phyloP scores from a whole-genome alignment of 2,329 filamentous ascomycete genomes.

The Penicillium sp. region DNA sequence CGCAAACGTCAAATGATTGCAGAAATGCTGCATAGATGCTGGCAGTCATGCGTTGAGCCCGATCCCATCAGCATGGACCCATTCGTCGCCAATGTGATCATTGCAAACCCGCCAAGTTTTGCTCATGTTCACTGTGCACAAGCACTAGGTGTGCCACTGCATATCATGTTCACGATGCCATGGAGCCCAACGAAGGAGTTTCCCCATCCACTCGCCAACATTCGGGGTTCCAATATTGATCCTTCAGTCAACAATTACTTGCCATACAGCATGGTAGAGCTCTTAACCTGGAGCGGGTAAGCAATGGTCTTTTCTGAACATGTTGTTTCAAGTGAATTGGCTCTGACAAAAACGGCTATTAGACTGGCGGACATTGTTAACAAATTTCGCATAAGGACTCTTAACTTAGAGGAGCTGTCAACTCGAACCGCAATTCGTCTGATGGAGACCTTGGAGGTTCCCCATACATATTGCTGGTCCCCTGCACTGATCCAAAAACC shows the following conservation, averaged over 20 bases:
- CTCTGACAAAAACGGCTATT: not conserved
- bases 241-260: conserved; percentile 47
- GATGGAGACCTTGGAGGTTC: conserved; percentile 41
- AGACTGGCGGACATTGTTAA: conserved; percentile 54
- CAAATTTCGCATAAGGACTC: too few species aligned
- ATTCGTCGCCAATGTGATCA: conserved; percentile 60
- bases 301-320: too few species aligned
- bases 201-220: conserved; percentile 57
- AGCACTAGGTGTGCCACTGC: conserved; percentile 54
- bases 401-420: too few species aligned
- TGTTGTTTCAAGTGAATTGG: too few species aligned
- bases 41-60: conserved; percentile 44
- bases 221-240: too few species aligned
- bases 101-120: conserved; percentile 59
- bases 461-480: conserved; percentile 54
- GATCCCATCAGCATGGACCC: conserved; percentile 38
- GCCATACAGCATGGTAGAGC: conserved; percentile 53
- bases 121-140: conserved; percentile 59
- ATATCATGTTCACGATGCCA: conserved; percentile 60
- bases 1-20: conserved; percentile 38
- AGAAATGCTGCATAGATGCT: conserved; percentile 46
- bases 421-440: conserved; percentile 46
- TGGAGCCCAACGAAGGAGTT: conserved; percentile 52
- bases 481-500: conserved; percentile 48
- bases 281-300: conserved; percentile 56